phyloP scores from a whole-genome alignment of 1,284 basidiomycete species.

The Veloporphyrellus conicus region DNA sequence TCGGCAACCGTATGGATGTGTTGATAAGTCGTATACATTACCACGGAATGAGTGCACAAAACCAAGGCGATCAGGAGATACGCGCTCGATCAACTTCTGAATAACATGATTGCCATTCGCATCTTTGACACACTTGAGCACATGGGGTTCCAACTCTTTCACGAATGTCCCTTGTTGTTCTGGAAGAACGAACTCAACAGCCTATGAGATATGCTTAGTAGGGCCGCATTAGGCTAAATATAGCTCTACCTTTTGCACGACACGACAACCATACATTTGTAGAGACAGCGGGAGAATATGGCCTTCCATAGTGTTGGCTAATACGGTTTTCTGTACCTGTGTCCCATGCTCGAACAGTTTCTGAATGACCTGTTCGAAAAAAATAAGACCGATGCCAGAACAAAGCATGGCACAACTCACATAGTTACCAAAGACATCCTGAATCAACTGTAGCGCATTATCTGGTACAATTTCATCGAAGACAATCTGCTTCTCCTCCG shows the following conservation, averaged over 20 bases:
- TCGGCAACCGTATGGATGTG: conserved; percentile 92
- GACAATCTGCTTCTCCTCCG: conserved; percentile 76
- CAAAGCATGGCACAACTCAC: conserved; percentile 39
- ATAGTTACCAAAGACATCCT: conserved; percentile 98
- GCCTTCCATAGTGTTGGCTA: conserved; percentile 77
- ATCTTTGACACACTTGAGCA: conserved; percentile 87
- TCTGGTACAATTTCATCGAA: conserved; percentile 88
- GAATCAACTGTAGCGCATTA: conserved; percentile 75
- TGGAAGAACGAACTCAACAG: conserved; percentile 76
- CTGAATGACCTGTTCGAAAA: conserved; percentile 77
- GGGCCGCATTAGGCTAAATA: conserved; percentile 1
- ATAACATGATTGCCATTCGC: conserved; percentile 95
- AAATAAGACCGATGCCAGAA: conserved; percentile 11
- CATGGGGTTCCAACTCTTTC: conserved; percentile 75
- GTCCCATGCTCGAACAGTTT: conserved; percentile 92
- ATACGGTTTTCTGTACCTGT: conserved; percentile 65
- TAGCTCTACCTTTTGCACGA: conserved; percentile 70
- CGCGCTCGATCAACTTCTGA: conserved; percentile 82
- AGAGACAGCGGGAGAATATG: conserved; percentile 77
- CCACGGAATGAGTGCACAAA: conserved; percentile 80
- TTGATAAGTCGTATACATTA: conserved; percentile 80
- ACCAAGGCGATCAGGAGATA: conserved; percentile 69
- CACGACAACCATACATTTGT: conserved; percentile 96
- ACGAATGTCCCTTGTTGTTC: conserved; percentile 78
- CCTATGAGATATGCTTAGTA: conserved; percentile 42